A percentile compares a stretch with the other conserved stretches of the same genome.
Conservation (phyloP, 768 basidiomycete genomes). For the Trametes cubensis region DNA sequence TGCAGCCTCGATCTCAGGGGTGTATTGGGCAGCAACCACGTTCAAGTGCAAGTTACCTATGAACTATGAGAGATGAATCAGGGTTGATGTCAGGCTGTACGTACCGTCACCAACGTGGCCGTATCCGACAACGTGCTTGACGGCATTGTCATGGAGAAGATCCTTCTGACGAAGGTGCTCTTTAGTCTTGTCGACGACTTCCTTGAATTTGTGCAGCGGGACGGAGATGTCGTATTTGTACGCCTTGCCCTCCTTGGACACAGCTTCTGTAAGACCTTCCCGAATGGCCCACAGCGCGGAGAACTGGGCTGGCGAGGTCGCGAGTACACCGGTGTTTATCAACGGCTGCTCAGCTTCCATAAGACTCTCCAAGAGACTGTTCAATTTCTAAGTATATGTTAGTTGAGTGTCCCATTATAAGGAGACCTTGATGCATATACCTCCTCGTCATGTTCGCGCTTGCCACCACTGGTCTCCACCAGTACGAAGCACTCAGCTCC, state of each 20-base stretch:
- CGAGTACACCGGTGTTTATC: conserved; percentile 87
- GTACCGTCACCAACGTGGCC: conserved; percentile 96
- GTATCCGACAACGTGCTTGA: conserved; percentile 88
- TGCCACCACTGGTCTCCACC: conserved; percentile 92
- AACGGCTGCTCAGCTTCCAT: conserved; percentile 72
- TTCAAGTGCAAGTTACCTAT: conserved; percentile 94
- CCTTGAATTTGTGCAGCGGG: conserved; percentile 83
- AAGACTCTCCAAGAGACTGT: conserved; percentile 73
- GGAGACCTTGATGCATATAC: conserved; percentile 40
- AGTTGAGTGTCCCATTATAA: background rate
- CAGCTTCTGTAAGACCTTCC: conserved; percentile 90
- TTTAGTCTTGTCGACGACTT: conserved; percentile 79
- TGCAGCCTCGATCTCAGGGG: conserved; percentile 79
- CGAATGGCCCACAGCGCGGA: conserved; percentile 88
- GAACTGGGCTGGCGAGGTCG: conserved; percentile 90
- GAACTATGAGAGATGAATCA: background rate
- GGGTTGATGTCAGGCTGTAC: conserved; percentile 31
- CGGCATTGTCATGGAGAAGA: conserved; percentile 68
- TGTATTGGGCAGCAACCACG: conserved; percentile 79
- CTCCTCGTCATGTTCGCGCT: conserved; percentile 91
- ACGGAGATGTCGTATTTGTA: conserved; percentile 98
- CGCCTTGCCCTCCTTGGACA: conserved; percentile 89
- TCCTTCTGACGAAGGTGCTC: conserved; percentile 71
- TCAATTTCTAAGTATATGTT: conserved; percentile 70
- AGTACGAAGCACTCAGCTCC: conserved; percentile 88